Evolutionary conservation across 129 eudicot genomes (phyloP).

Genomic region (Logfia minima): DNA sequence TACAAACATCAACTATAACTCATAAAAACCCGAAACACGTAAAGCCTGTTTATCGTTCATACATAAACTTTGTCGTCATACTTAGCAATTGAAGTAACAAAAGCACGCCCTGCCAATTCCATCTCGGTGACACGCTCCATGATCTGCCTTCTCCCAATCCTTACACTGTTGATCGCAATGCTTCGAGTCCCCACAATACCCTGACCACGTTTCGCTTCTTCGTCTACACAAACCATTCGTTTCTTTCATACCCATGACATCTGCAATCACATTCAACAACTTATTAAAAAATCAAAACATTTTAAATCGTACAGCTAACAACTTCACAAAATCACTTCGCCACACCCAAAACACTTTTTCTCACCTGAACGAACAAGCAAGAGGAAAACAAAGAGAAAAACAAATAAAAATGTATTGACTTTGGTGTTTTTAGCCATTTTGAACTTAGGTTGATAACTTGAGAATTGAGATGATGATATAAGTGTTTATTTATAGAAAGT

Average conservation of each 20-base stretch:
- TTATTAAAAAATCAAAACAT: neutral
- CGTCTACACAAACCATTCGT: neutral
- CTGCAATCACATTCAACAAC: slow-evolving; percentile 5
- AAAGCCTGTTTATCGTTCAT: neutral
- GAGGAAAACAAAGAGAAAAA: slow-evolving; percentile 11
- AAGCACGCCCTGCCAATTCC: slow-evolving; percentile 31
- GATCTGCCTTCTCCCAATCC: slow-evolving; percentile 25
- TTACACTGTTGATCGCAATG: slow-evolving; percentile 26
- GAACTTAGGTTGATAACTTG: neutral
- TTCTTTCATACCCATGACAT: neutral
- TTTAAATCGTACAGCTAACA: neutral
- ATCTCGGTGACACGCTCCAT: slow-evolving; percentile 29
- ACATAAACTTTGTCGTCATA: too few relatives aligned
- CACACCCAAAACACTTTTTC: neutral
- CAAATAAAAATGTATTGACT: neutral
- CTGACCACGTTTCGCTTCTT: slow-evolving; percentile 35
- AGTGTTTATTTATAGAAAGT: slow-evolving; percentile 9
- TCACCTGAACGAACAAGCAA: slow-evolving; percentile 16
- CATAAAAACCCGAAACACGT: neutral
- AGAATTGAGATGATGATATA: neutral
- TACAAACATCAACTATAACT: neutral
- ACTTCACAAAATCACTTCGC: too few relatives aligned
- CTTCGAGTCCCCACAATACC: slow-evolving; percentile 21
- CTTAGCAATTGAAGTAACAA: slow-evolving; percentile 33
- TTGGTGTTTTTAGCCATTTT: slow-evolving; percentile 20